phyloP scores from a whole-genome alignment of 2,329 filamentous ascomycete species.

The Anthostomella pinea region DNA sequence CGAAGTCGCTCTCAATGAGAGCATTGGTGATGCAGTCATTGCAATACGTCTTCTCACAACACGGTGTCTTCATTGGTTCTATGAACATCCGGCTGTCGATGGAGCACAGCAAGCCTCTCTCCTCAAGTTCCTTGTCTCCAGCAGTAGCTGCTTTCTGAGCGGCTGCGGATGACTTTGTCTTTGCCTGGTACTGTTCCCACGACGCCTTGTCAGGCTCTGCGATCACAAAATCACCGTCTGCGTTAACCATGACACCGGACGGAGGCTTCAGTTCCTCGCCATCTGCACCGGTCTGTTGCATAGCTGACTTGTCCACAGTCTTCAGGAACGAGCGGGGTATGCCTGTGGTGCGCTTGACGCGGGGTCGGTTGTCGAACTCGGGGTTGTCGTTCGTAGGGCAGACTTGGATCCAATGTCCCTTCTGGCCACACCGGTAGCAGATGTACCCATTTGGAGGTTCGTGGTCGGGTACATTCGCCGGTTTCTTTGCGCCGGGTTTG shows the following conservation, averaged over 20 bases:
- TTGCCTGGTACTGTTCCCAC: conserved; percentile 96
- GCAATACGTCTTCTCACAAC: conserved; percentile 97
- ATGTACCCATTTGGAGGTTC: conserved; percentile 92
- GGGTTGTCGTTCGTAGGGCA: conserved; percentile 99
- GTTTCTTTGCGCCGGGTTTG: conserved; percentile 62
- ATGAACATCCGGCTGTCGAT: conserved; percentile 98
- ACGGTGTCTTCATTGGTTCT: conserved; percentile 98
- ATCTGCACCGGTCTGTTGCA: conserved; percentile 70
- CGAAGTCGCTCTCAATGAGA: conserved; percentile 96
- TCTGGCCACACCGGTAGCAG: conserved; percentile 93
- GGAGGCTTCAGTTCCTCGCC: conserved; percentile 75
- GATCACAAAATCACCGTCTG: conserved; percentile 95
- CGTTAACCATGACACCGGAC: conserved; percentile 94
- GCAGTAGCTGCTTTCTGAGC: conserved; percentile 74
- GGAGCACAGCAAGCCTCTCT: conserved; percentile 85
- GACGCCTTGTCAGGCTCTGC: conserved; percentile 92
- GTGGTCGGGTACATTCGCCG: conserved; percentile 80
- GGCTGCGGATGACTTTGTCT: conserved; percentile 80
- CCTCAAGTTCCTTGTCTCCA: conserved; percentile 82
- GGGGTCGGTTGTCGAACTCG: conserved; percentile 87
- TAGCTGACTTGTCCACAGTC: conserved; percentile 86
- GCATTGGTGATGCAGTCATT: conserved; percentile 99
- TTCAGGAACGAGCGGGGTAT: conserved; percentile 95
- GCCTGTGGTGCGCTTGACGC: conserved; percentile 93
- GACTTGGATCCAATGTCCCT: conserved; percentile 98